Evolutionary conservation across 176 grass and related monocot species (phyloP).

Genomic region (Poa annua): DNA sequence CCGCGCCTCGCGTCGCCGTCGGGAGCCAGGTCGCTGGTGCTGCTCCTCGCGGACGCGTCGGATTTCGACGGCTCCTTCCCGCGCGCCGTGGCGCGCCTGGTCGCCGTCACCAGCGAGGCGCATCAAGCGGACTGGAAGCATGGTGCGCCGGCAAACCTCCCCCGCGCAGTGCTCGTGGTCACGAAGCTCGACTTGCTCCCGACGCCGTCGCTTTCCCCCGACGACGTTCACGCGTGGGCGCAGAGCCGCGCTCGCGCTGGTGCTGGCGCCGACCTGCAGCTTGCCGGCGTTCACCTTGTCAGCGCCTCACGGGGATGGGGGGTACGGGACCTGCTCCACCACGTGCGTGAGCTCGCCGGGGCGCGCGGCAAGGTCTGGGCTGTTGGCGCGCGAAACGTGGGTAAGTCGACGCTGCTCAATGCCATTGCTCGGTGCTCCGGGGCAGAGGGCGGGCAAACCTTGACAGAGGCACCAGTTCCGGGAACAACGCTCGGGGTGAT

Average conservation of each 20-base stretch:
- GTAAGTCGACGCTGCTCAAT: constrained; percentile 88
- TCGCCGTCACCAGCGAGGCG: constrained; percentile 50
- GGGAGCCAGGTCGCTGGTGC: constrained; percentile 75
- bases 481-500: constrained; percentile 85
- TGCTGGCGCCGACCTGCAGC: constrained; percentile 50
- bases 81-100: constrained; percentile 63
- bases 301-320: constrained; percentile 74
- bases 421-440: constrained; percentile 69
- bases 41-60: constrained; percentile 71
- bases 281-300: constrained; percentile 68
- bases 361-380: constrained; percentile 87
- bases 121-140: constrained; percentile 55
- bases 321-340: constrained; percentile 66
- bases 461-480: constrained; percentile 84
- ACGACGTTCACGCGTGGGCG: constrained; percentile 71
- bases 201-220: constrained; percentile 50
- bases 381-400: constrained; percentile 77
- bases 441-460: constrained; percentile 32
- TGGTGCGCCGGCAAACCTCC: constrained; percentile 58
- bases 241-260: constrained; percentile 52
- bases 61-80: constrained; percentile 92
- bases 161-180: constrained; percentile 63
- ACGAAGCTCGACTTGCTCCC: constrained; percentile 87
- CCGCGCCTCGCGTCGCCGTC: constrained; percentile 75
- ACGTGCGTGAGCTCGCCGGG: constrained; percentile 65